These are phyloP conservation scores for Lunularia cruciata DNA, from an alignment of 225 moss, liverwort and hornwort species.

Conservation along the genomic window DNA sequence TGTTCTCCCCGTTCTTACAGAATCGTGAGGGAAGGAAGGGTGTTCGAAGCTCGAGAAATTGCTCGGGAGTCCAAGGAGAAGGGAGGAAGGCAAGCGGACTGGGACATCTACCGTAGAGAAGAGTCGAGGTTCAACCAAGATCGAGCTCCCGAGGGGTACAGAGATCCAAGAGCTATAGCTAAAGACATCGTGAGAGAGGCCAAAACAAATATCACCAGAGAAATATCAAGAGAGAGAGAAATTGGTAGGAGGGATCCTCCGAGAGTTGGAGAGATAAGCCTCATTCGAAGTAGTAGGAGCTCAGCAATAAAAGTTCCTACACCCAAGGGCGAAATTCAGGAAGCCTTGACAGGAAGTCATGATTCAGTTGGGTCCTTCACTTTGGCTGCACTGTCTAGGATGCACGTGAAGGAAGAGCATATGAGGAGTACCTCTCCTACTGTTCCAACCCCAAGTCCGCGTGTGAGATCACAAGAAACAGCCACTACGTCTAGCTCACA, in stretches of 20 bases:
- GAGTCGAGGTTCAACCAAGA: constrained; percentile 37
- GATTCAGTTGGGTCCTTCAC: constrained; percentile 38
- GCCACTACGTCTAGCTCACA: constrained; percentile 14
- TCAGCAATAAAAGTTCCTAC: constrained; percentile 27
- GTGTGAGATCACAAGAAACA: constrained; percentile 31
- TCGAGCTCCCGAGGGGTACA: constrained; percentile 32
- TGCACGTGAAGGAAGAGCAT: constrained; percentile 33
- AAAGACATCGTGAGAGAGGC: constrained; percentile 62
- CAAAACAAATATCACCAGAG: constrained; percentile 39
- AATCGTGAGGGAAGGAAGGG: constrained; percentile 29
- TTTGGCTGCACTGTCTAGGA: constrained; percentile 30
- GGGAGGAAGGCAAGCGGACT: constrained; percentile 28
- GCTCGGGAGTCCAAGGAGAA: constrained; percentile 52
- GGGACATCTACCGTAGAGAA: constrained; percentile 34
- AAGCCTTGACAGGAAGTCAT: constrained; percentile 15
- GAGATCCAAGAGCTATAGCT: constrained; percentile 60
- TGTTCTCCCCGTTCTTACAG: constrained; percentile 40
- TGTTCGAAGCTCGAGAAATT: constrained; percentile 52
- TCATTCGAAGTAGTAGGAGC: constrained; percentile 10
- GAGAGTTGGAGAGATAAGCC: constrained; percentile 25
- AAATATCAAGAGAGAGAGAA: constrained; percentile 40
- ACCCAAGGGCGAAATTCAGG: constrained; percentile 17
- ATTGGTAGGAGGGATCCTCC: constrained; percentile 32
- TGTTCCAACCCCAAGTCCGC: constrained; percentile 37
- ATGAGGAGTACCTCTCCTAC: constrained; percentile 23